Evolutionary conservation across 306 rosid species (phyloP).

Genomic region (Coriaria nepalensis): DNA sequence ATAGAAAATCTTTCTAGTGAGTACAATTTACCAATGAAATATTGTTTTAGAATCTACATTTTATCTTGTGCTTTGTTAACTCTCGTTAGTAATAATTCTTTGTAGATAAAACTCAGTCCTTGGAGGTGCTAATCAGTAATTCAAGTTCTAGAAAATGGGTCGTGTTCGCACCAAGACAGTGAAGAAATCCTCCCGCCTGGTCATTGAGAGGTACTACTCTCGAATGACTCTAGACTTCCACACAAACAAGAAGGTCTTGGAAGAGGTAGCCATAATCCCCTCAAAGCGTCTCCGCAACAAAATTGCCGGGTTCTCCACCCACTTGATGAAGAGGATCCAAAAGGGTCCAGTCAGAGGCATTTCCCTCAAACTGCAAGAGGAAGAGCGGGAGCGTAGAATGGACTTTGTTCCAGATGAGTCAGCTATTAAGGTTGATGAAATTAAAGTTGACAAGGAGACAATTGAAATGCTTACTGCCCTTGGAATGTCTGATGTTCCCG

Average conservation of each 20-base stretch:
- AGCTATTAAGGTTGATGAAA: constrained; percentile 17
- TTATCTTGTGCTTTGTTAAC: too few species aligned
- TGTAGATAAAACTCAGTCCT: too few species aligned
- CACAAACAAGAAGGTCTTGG: constrained; percentile 27
- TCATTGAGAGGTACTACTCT: constrained; percentile 26
- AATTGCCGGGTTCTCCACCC: constrained; percentile 31
- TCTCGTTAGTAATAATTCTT: too few species aligned
- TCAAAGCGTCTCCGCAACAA: constrained; percentile 28
- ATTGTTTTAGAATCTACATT: too few species aligned
- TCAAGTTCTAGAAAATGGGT: constrained; percentile 11
- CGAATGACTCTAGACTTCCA: constrained; percentile 26
- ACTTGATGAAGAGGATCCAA: constrained; percentile 26
- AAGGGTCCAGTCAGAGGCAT: constrained; percentile 29
- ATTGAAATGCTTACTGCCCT: constrained; percentile 23
- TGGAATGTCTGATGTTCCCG: constrained; percentile 23
- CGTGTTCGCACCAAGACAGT: constrained; percentile 29
- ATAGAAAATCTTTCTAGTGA: too few species aligned
- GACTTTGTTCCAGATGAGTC: constrained; percentile 27
- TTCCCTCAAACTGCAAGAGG: constrained; percentile 23
- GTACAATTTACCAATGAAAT: too few species aligned
- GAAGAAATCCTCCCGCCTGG: constrained; percentile 26
- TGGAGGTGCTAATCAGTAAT: too few species aligned
- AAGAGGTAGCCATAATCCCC: constrained; percentile 28
- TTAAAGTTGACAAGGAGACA: constrained; percentile 24
- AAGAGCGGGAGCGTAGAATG: constrained; percentile 26